phyloP scores from a whole-genome alignment of 345 rosid species.

The Populus pruinosa region DNA sequence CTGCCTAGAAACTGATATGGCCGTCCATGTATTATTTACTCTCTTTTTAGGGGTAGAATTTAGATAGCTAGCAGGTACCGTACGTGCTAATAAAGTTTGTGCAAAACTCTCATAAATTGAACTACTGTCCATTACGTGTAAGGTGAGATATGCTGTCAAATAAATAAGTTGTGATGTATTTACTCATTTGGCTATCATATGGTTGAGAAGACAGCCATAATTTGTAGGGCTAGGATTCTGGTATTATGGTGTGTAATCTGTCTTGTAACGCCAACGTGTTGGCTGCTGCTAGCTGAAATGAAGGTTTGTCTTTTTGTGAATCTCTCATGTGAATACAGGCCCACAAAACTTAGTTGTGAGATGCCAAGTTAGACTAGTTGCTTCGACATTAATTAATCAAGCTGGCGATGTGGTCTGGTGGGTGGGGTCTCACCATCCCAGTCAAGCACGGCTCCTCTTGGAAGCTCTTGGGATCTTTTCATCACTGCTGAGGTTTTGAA shows the following conservation, averaged over 20 bases:
- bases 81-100: neutral
- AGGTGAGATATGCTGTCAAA: constrained; percentile 25
- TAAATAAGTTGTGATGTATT: constrained; percentile 29
- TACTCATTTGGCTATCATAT: neutral
- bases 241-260: constrained; percentile 7
- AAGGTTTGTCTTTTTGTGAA: constrained; percentile 8
- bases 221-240: constrained; percentile 14
- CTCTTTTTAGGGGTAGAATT: neutral
- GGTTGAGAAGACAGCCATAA: neutral
- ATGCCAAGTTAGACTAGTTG: constrained; percentile 19
- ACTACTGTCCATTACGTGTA: neutral
- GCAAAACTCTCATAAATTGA: neutral
- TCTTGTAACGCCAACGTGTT: constrained; percentile 20
- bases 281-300: constrained; percentile 11
- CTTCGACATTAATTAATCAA: neutral
- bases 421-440: neutral
- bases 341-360: neutral
- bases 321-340: constrained; percentile 13
- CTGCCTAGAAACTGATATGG: neutral
- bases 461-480: neutral
- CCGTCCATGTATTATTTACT: neutral
- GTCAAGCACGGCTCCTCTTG: constrained; percentile 11
- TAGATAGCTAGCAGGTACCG: neutral
- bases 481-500: too few species aligned
- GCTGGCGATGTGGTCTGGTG: neutral